phyloP scores from a whole-genome alignment of 2,329 filamentous ascomycete genomes.

The Aplosporella prunicola region DNA sequence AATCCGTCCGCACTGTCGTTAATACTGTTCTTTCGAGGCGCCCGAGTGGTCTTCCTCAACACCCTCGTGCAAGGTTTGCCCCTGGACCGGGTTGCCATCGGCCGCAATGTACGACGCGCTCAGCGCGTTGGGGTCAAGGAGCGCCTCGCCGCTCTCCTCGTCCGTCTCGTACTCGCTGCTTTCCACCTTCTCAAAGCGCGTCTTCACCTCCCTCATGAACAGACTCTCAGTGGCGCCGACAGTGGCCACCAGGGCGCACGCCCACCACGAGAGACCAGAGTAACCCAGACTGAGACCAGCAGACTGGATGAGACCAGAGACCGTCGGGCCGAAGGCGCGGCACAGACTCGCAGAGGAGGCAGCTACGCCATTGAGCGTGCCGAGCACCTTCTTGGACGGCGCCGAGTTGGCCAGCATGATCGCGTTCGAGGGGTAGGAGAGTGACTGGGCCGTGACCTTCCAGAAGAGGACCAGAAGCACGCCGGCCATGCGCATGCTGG shows the following conservation, averaged over 20 bases:
- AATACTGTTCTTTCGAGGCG: constrained; percentile 6
- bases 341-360: constrained; percentile 85
- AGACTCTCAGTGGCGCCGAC: constrained; percentile 66
- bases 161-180: constrained; percentile 19
- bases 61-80: constrained; percentile 6
- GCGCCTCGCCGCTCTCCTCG: constrained; percentile 20
- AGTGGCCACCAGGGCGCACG: constrained; percentile 65
- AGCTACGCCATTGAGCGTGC: constrained; percentile 85
- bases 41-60: constrained; percentile 2
- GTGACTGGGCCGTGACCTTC: constrained; percentile 87
- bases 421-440: constrained; percentile 82
- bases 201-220: constrained; percentile 59
- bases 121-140: constrained; percentile 11
- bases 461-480: constrained; percentile 72
- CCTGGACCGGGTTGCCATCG: constrained; percentile 6
- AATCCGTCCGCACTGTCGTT: background rate
- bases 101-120: constrained; percentile 6
- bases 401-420: constrained; percentile 86
- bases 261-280: constrained; percentile 91
- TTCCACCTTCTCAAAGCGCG: constrained; percentile 14
- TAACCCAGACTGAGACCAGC: constrained; percentile 70
- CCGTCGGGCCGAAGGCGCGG: constrained; percentile 76
- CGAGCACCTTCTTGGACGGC: constrained; percentile 72
- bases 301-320: constrained; percentile 79
- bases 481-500: constrained; percentile 58